A percentile compares a stretch with the other conserved stretches of the same genome.
Conservation (phyloP, 208 protist species). For the Trypanosoma congolense region DNA sequence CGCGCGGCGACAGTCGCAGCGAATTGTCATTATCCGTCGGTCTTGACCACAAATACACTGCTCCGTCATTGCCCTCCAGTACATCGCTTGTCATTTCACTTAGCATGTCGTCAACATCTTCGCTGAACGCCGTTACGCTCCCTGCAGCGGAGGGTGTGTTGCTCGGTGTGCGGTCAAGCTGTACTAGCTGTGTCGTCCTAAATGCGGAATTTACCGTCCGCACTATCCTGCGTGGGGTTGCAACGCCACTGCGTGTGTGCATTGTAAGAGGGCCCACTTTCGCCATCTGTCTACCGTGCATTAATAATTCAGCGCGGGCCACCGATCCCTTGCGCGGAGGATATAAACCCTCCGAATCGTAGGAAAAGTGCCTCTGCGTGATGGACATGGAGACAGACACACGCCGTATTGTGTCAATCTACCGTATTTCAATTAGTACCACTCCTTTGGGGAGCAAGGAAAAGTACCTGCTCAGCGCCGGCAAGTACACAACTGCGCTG, state of each 20-base stretch:
- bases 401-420: no score
- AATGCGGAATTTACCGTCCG: conserved; percentile 37
- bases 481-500: no score
- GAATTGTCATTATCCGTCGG: neutral
- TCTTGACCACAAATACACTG: neutral
- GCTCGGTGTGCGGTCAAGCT: conserved; percentile 31
- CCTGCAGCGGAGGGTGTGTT: conserved; percentile 27
- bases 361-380: no score
- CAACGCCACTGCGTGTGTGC: neutral
- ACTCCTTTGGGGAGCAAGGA: no score
- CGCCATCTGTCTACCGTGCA: neutral
- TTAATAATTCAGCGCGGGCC: neutral
- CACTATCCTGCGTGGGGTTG: conserved; percentile 56
- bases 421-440: no score
- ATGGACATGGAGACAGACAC: no score
- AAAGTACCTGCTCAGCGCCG: no score
- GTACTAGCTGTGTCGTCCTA: conserved; percentile 51
- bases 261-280: neutral
- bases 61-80: neutral
- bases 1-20: neutral
- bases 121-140: conserved; percentile 38
- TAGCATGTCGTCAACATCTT: conserved; percentile 48
- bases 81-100: conserved; percentile 45
- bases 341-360: no score
- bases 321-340: no score